Base-by-base conservation (phyloP, 2,329 filamentous ascomycete genomes). In the Tolypocladium capitatum region DNA sequence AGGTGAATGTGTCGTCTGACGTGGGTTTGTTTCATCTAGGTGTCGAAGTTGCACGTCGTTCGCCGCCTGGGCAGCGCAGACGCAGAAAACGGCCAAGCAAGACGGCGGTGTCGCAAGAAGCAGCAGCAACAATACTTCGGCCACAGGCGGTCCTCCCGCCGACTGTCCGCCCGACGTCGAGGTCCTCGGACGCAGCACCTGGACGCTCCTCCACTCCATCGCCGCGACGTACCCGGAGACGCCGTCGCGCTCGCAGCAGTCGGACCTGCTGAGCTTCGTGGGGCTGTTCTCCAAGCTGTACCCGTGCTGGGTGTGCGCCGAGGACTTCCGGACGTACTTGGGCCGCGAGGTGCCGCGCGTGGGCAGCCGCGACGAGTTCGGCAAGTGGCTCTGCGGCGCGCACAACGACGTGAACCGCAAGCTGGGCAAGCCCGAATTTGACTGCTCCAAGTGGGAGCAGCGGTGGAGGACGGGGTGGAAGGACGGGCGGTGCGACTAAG, bases 111-210 rank as follows among this genome's bases (percentile, higher is more conserved):
- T 40, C 43, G 14, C 40, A 27, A 20, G 40, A 42, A 18, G 40
- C 27, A 11, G 24, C 16, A n/a, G 53, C 63, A 33, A 49, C 56
- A 38, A 69, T 14, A 59, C 67, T 6, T 47, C 67, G 8, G 49
- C 69, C 5, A 48, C 65, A n/a, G 53, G 65, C 33, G 53, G 65
- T 32, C 61, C 69, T 14, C 71, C 74, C 8, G 52, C 71, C 49
- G 85, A 94, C 65, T 97, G 91, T 62, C 92, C 92, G 0, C 84
- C 92, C 1, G 90, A 97, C 62, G 87, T 96, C 53, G 88, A 94
- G 61, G 69, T 74, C 16, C 81, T 98, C 5, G 92, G 92, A 44
- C 86, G 89, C 52, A 83, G 82, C 51, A 86, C 88, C 13, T 98
- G 92, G 92, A 96, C 89, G 0, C 76, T 98, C 20, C 79, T 98